phyloP scores from a whole-genome alignment of 345 rosid species.

The Citrus hindsii region DNA sequence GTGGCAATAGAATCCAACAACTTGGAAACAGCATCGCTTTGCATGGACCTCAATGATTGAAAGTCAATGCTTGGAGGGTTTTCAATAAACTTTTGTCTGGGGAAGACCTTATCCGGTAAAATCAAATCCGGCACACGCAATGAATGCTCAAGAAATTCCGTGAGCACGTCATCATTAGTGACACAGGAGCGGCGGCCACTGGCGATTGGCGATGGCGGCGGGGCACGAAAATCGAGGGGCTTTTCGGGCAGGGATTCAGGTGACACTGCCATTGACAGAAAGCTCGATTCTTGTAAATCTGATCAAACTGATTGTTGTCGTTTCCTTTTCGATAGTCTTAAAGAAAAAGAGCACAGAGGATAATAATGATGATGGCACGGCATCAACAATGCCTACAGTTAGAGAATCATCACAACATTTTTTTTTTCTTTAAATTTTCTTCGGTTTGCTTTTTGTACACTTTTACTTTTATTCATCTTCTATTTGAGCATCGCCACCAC shows the following conservation, averaged over 20 bases:
- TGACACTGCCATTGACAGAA: conserved; percentile 32
- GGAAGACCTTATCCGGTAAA: conserved; percentile 76
- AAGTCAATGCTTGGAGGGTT: conserved; percentile 65
- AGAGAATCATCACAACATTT: conserved; percentile 26
- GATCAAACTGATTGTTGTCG: neutral
- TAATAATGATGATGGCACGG: conserved; percentile 59
- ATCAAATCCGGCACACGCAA: conserved; percentile 79
- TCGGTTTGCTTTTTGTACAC: conserved; percentile 12
- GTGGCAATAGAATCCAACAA: conserved; percentile 50
- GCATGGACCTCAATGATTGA: conserved; percentile 24
- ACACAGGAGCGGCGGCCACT: conserved; percentile 74
- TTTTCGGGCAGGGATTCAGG: conserved; percentile 47
- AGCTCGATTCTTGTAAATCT: neutral
- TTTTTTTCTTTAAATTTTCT: conserved; percentile 13
- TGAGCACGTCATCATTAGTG: conserved; percentile 66
- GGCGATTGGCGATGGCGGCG: conserved; percentile 82
- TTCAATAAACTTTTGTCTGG: conserved; percentile 54
- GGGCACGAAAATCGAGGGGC: conserved; percentile 75
- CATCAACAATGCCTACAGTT: conserved; percentile 23
- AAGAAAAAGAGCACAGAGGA: conserved; percentile 24
- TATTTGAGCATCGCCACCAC: neutral
- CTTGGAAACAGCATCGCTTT: conserved; percentile 26
- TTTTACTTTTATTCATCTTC: conserved; percentile 10
- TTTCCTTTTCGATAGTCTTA: neutral
- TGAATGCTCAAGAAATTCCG: conserved; percentile 71